Percentiles rank a stretch among this genome's conserved stretches.
phyloP scores from a whole-genome alignment of 139 green algal species.

The Diplosphaera chodatii region DNA sequence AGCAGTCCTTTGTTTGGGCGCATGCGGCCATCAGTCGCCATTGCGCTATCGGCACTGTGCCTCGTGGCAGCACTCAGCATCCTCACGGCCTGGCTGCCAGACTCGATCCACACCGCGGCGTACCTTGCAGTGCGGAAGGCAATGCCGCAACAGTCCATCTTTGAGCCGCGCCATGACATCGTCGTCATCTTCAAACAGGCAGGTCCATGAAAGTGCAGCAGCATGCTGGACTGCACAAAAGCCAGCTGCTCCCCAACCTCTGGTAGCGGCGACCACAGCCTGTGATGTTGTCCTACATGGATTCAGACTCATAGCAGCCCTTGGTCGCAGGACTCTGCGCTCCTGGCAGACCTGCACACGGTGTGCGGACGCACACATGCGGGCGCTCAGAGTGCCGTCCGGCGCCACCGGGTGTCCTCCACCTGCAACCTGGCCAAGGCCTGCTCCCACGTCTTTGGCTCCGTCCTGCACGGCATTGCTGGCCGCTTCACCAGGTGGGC shows the following conservation, averaged over 20 bases:
- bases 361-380: neutral
- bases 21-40: neutral
- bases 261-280: too few relatives aligned
- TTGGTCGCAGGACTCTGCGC: neutral
- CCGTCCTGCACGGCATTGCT: neutral
- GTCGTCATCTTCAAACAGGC: neutral
- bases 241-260: too few relatives aligned
- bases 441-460: neutral
- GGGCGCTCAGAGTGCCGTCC: neutral
- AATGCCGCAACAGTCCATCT: neutral
- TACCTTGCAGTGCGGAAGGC: neutral
- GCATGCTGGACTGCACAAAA: too few relatives aligned
- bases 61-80: neutral
- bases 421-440: conserved; percentile 1
- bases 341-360: neutral
- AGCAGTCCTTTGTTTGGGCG: neutral
- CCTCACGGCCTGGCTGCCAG: neutral
- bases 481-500: neutral
- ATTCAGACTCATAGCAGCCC: too few relatives aligned
- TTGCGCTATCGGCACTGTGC: neutral
- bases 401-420: neutral
- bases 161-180: neutral
- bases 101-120: neutral
- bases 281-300: too few relatives aligned
- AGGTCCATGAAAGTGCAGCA: too few relatives aligned